Conservation (phyloP, 2,329 filamentous ascomycete genomes). For the Achaetomium macrosporum region DNA sequence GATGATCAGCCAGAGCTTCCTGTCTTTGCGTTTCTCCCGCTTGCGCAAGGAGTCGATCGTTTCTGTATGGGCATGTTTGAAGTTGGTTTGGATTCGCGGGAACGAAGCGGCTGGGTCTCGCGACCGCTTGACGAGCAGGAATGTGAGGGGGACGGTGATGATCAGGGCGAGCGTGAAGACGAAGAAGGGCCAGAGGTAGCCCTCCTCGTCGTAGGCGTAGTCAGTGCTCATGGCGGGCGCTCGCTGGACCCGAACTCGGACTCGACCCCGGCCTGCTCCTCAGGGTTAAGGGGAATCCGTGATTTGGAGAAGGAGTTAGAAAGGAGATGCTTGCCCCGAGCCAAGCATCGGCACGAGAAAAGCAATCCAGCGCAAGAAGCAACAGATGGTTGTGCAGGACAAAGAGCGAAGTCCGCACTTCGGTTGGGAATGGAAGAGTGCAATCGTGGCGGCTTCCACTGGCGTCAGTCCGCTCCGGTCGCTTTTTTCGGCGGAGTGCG, state of each 20-base stretch:
- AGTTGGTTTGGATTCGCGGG: conserved; percentile 74
- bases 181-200: conserved; percentile 99
- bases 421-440: conserved; percentile 7
- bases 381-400: conserved; percentile 1
- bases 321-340: neutral
- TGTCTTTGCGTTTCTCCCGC: conserved; percentile 84
- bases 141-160: conserved; percentile 84
- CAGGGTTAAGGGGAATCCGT: neutral
- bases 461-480: conserved; percentile 1
- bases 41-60: conserved; percentile 76
- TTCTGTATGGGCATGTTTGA: conserved; percentile 74
- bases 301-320: neutral
- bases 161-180: conserved; percentile 84
- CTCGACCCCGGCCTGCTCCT: neutral
- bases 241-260: conserved; percentile 8
- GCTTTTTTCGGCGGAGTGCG: conserved; percentile 15
- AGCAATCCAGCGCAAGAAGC: neutral
- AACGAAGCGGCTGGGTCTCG: conserved; percentile 73
- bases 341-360: conserved; percentile 1
- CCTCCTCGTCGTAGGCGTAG: conserved; percentile 97
- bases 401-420: conserved; percentile 10
- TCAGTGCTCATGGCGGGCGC: conserved; percentile 72
- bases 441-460: conserved; percentile 22
- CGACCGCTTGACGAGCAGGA: conserved; percentile 74
- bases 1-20: conserved; percentile 77